Conservation (phyloP, 2,329 filamentous ascomycete species). For the Lecanosticta acicola region DNA sequence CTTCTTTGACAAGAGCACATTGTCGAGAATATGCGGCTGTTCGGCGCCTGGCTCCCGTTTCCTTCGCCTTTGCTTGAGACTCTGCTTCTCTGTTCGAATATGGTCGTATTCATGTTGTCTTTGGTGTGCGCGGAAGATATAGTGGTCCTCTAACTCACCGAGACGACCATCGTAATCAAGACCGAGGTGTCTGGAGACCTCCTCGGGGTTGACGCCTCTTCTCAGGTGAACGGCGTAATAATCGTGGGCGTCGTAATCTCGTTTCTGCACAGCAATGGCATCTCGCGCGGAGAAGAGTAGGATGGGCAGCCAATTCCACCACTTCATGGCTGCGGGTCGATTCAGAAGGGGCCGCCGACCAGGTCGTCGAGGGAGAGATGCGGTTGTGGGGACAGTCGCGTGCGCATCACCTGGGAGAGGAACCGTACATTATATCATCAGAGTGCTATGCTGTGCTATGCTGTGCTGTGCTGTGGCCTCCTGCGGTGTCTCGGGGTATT, state of each 20-base stretch:
- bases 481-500: no score
- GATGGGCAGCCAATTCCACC: slow-evolving; percentile 2
- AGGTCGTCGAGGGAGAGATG: neutral
- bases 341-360: neutral
- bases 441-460: no score
- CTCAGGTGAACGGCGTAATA: slow-evolving; percentile 90
- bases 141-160: slow-evolving; percentile 70
- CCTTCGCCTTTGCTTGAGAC: slow-evolving; percentile 53
- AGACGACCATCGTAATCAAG: slow-evolving; percentile 75
- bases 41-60: slow-evolving; percentile 52
- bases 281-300: slow-evolving; percentile 3
- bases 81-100: slow-evolving; percentile 44
- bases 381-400: neutral
- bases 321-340: slow-evolving; percentile 4
- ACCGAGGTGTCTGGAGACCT: slow-evolving; percentile 67
- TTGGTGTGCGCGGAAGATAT: slow-evolving; percentile 71
- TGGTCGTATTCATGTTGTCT: slow-evolving; percentile 50
- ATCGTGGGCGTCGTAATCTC: slow-evolving; percentile 66
- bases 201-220: slow-evolving; percentile 56
- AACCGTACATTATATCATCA: neutral
- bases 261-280: slow-evolving; percentile 10
- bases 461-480: neutral
- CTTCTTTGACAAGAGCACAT: slow-evolving; percentile 74
- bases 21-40: slow-evolving; percentile 58
- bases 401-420: neutral